Base-by-base conservation (phyloP, 768 basidiomycete species). In the Fibroporia radiculosa region DNA sequence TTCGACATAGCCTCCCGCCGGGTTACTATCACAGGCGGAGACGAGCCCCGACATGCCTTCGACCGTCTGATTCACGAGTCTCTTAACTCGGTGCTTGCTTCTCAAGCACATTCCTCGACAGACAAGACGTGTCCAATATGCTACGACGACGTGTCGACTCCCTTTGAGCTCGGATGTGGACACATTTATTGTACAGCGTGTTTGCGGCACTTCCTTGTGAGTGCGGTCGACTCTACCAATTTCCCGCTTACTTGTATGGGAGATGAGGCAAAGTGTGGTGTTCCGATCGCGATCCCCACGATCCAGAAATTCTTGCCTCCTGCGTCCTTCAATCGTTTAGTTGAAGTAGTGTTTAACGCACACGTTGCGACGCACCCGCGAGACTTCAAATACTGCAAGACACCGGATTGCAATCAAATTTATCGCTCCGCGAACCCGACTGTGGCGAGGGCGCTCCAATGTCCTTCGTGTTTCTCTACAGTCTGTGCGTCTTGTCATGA, bases 21-120 rank as follows among this genome's bases (percentile, higher is more conserved):
- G 12, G 62, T 84, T 31, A 71, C 66, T 1, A 62, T 82, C 34
- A 70, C 70, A 19, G 80, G 80, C 1, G 75, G 74, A 8, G 79
- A 80, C 43, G 73, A 77, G 24, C 78, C 73, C 1, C 66, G 70
- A 6, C 71, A 74, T 32, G 60, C 69, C 23, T 54, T 81, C 14
- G 59, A 64, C 40, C 58, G 65, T 36, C 62, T 78, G 13, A 66
- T 78, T 20, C 57, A 66, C 1, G 66, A 75, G 42, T 69, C 73
- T 18, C 35, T 36, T 8, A 18, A 20, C 35, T 10, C 8, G 13
- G 7, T 31, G 22, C 49, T 14, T 40, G 33, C 39, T 24, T 19
- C 19, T 18, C 12, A 10, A 7, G 18, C 11, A 8, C 8, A 8
- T 19, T 12, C 12, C 8, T 12, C 34, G 40, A 36, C 16, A 19